Conservation (phyloP, 2,329 filamentous ascomycete genomes). For the Rutstroemia sp. region DNA sequence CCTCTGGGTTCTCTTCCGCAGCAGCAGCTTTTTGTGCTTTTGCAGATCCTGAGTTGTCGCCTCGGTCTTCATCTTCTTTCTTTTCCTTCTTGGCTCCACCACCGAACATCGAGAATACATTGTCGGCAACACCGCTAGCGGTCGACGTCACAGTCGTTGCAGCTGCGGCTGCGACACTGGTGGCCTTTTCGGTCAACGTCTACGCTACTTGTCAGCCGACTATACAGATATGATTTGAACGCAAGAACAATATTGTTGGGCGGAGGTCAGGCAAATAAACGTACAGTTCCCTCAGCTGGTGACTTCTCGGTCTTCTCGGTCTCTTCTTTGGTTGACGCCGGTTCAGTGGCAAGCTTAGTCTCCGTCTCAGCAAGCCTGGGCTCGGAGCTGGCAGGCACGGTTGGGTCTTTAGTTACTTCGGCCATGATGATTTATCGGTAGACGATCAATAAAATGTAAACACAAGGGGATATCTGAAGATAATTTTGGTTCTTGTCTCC, state of each 20-base stretch:
- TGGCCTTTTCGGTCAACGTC: constrained; percentile 29
- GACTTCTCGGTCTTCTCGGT: constrained; percentile 21
- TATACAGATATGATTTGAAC: background rate
- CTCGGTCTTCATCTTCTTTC: constrained; percentile 74
- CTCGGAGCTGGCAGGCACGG: constrained; percentile 29
- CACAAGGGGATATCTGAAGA: background rate
- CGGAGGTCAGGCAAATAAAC: background rate
- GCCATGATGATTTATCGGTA: constrained; percentile 16
- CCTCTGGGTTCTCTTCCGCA: constrained; percentile 32
- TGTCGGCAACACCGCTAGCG: constrained; percentile 39
- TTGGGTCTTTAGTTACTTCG: constrained; percentile 30
- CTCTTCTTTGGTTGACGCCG: constrained; percentile 18
- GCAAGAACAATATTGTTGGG: background rate
- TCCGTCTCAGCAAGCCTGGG: constrained; percentile 33
- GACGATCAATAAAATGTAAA: background rate
- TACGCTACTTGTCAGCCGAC: constrained; percentile 13
- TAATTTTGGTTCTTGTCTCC: background rate
- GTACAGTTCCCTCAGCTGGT: constrained; percentile 19
- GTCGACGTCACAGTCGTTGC: constrained; percentile 34
- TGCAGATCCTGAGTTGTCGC: constrained; percentile 82
- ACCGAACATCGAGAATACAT: constrained; percentile 97
- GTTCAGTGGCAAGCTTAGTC: constrained; percentile 37
- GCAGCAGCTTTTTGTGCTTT: constrained; percentile 62
- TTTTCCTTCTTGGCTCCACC: constrained; percentile 96
- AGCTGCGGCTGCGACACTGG: constrained; percentile 32